Conservation (phyloP, 106 monocot genomes). For the Dendrobium officinale region DNA sequence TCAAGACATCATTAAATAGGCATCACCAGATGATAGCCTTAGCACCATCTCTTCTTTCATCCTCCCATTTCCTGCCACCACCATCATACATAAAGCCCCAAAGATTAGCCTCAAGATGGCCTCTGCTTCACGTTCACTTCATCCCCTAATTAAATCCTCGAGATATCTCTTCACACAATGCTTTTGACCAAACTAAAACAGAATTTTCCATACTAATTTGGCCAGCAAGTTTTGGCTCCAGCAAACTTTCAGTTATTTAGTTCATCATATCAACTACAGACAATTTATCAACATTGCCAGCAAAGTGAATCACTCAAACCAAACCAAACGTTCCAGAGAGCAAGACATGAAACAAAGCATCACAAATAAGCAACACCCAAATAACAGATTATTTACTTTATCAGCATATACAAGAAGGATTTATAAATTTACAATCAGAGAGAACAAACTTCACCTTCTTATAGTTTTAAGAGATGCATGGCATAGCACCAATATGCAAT, state of each 20-base stretch:
- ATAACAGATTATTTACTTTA: not conserved
- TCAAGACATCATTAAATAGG: too few relatives aligned
- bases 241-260: not conserved
- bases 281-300: not conserved
- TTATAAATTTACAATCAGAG: not conserved
- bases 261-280: not conserved
- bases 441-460: not conserved
- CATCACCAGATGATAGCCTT: too few relatives aligned
- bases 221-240: not conserved
- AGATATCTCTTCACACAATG: not conserved
- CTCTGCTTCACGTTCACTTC: not conserved
- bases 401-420: not conserved
- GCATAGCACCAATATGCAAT: not conserved
- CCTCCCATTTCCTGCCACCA: too few relatives aligned
- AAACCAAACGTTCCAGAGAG: not conserved
- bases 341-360: not conserved
- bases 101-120: not conserved
- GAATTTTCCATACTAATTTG: not conserved
- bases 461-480: not conserved
- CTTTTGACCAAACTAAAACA: not conserved
- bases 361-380: not conserved
- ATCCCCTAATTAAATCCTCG: not conserved
- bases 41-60: too few relatives aligned
- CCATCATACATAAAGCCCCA: too few relatives aligned
- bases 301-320: not conserved